Evolutionary conservation across 2,329 filamentous ascomycete species (phyloP).

Genomic region (Cucurbitaria berberidis): DNA sequence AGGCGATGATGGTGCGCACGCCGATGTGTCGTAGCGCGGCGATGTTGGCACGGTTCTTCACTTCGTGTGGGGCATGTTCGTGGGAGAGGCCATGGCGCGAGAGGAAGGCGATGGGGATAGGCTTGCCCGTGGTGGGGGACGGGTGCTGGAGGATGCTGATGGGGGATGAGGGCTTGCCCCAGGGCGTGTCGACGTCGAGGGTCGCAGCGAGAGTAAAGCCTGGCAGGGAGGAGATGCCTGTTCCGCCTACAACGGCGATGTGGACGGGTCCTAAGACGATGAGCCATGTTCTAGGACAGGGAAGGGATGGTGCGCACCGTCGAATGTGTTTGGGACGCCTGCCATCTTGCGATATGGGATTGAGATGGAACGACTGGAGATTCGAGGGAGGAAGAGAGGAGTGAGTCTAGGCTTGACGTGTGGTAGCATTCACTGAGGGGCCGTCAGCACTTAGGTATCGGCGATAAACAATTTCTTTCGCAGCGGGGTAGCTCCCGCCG

Average conservation of each 20-base stretch:
- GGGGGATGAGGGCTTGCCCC: constrained; percentile 78
- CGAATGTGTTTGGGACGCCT: constrained; percentile 41
- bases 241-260: constrained; percentile 69
- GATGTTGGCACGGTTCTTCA: constrained; percentile 94
- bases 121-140: constrained; percentile 68
- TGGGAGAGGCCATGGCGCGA: constrained; percentile 90
- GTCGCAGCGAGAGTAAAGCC: constrained; percentile 84
- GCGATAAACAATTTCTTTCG: constrained; percentile 28
- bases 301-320: constrained; percentile 26
- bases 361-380: constrained; percentile 20
- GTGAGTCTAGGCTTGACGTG: constrained; percentile 10
- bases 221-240: constrained; percentile 85
- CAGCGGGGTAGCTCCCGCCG: constrained; percentile 27
- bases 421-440: constrained; percentile 25
- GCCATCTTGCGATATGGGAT: constrained; percentile 43
- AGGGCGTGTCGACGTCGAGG: constrained; percentile 80
- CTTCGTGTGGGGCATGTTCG: constrained; percentile 89
- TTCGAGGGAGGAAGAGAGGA: not conserved
- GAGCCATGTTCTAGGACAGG: constrained; percentile 2
- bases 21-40: constrained; percentile 92
- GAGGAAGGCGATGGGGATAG: constrained; percentile 81
- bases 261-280: constrained; percentile 52
- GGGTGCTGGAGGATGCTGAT: constrained; percentile 90
- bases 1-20: constrained; percentile 89
- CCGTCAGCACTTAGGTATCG: not conserved